Evolutionary conservation across 1,284 basidiomycete genomes (phyloP).

Genomic region (Ganoderma boninense): DNA sequence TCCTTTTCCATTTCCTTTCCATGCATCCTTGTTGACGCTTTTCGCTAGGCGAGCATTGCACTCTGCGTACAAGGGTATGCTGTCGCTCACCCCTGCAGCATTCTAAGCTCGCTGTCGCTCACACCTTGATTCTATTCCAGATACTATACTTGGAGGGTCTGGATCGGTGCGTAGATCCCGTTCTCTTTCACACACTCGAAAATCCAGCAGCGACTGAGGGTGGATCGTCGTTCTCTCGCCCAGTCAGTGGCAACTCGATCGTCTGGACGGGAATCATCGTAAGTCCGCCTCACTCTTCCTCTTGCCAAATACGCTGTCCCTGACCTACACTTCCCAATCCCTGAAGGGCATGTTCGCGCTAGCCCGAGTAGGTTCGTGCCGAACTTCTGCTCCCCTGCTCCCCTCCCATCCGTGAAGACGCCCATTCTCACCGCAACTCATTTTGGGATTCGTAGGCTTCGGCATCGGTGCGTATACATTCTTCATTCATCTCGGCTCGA

Average conservation of each 20-base stretch:
- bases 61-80: conserved; percentile 31
- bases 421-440: not conserved
- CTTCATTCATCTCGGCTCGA: not conserved
- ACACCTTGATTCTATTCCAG: conserved; percentile 9
- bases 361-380: conserved; percentile 26
- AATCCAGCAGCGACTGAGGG: not conserved
- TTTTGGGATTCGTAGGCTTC: conserved; percentile 19
- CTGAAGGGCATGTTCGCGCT: conserved; percentile 27
- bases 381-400: not conserved
- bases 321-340: not conserved
- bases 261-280: conserved; percentile 27
- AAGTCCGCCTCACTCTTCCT: not conserved
- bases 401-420: not conserved
- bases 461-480: conserved; percentile 23
- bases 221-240: not conserved
- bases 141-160: conserved; percentile 31
- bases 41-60: conserved; percentile 25
- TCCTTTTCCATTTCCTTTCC: not conserved
- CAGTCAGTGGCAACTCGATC: conserved; percentile 29
- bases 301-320: too few relatives aligned
- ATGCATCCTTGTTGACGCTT: not conserved
- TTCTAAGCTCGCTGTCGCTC: not conserved
- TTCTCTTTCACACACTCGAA: not conserved
- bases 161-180: conserved; percentile 23
- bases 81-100: not conserved